A percentile compares a stretch with the other conserved stretches of the same genome.
Conservation (phyloP, 495 filamentous ascomycete species). For the Aspergillus egyptiacus region DNA sequence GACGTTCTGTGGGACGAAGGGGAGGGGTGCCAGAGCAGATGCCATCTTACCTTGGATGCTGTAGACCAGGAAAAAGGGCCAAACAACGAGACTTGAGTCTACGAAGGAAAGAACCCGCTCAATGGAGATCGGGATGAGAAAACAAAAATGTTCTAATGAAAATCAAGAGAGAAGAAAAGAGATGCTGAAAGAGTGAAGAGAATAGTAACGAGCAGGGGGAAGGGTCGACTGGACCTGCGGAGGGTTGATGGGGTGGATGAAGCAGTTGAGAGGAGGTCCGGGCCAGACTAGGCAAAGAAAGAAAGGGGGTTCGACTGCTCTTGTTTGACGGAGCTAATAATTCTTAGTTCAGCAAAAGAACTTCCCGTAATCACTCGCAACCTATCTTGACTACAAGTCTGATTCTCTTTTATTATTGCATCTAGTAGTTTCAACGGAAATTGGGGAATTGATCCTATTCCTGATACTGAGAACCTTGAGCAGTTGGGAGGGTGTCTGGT, state of each 20-base stretch:
- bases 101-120: conserved; percentile 14
- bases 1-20: conserved; percentile 6
- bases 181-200: conserved; percentile 23
- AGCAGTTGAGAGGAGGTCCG: conserved; percentile 10
- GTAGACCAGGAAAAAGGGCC: conserved; percentile 16
- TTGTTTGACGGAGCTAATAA: conserved; percentile 1
- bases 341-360: too few species aligned
- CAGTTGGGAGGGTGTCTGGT: too few species aligned
- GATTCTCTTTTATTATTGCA: too few species aligned
- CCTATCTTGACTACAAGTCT: neutral
- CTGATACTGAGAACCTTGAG: too few species aligned
- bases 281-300: conserved; percentile 28
- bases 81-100: conserved; percentile 15
- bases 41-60: conserved; percentile 18
- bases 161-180: conserved; percentile 19
- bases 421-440: too few species aligned
- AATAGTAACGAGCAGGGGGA: conserved; percentile 19
- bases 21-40: conserved; percentile 1
- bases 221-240: conserved; percentile 23
- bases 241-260: conserved; percentile 16
- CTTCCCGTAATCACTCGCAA: too few species aligned
- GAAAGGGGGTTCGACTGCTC: too few species aligned
- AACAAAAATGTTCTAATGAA: conserved; percentile 10
- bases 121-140: conserved; percentile 8
- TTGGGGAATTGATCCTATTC: too few species aligned